Evolutionary conservation across 2,329 filamentous ascomycete species (phyloP), one percentile per base, ranked within the genome.

Genomic region (Clarireedia monteithiana): DNA sequence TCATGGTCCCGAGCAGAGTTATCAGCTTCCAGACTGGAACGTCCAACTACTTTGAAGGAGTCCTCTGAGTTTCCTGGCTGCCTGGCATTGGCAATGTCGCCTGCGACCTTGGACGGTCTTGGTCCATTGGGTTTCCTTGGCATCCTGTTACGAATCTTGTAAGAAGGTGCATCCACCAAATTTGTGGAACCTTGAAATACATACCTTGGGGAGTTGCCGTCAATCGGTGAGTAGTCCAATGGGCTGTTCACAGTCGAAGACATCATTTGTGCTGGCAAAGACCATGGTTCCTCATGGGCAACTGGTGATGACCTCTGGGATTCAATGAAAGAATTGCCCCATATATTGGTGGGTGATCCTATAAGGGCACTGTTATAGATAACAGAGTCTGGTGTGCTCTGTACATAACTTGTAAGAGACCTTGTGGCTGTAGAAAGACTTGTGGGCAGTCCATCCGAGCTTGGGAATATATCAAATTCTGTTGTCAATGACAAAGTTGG

Each of bases 1-100:
- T 77, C 79, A 69, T 91, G 85, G 69, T 84, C 81, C 67, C 83
- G 73, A 34, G 82, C 82, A 61, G 63, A 61, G 48, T 70, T 70
- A 48, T 70, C 68, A 48, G 66, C 51, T 12, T 69, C 67, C 30
- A 64, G 57, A 52, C 60, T 66, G n/a, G 65, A 62, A 46, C 67
- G 66, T 53, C 63, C 62, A 48, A 63, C 59, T 38, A 64, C 47
- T 54, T 63, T 66, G 53, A 65, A 63, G 44, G 63, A 60, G 36
- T 69, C 67, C 52, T 68, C 67, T 44, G 63, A 62, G 39, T 55
- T 56, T 56, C 64, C 65, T 24, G 59, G 44, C 12, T 58, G 58
- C 58, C 60, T 61, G 36, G 60, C 53, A 42, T 59, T 58, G 30
- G 60, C 60, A 39, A 66, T 50, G 52, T 66, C 66, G 51, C 64